Base-by-base conservation (phyloP, 2,329 filamentous ascomycete genomes). In the Byssochlamys sp. region DNA sequence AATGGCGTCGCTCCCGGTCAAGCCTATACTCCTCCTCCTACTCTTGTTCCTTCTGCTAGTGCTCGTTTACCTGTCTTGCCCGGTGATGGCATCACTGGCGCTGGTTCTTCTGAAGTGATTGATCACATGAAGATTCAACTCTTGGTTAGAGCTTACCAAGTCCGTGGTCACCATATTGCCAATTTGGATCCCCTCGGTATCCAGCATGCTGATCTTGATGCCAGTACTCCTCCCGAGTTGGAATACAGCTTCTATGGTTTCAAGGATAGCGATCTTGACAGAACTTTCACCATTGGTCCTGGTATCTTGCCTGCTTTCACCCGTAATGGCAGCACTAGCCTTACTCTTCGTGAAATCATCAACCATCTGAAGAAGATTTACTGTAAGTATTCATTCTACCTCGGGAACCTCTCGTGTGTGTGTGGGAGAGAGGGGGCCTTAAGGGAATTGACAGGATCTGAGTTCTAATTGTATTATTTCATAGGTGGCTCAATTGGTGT, bases 101-200 rank as follows among this genome's bases (percentile, higher is more conserved):
- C 87, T 63, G 88, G 89, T 97, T 71, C 84, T 97, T 67, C n/a
- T n/a, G n/a, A n/a, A n/a, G n/a, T n/a, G n/a, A 91, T 88, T 67
- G 96, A 96, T 77, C 94, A 99, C 77, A 81, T 99, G 76, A 99
- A 97, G 80, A 94, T 99, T 56, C 94, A 99, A 81, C 84, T 99
- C 57, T 83, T 99, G 39, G 91, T 96, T 61, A 90, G 94, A 75
- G 94, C 94, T 57, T 99, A 99, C 79, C 94, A 99, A 81, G 91
- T 94, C 63, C 89, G 94, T 67, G 94, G 94, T 65, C 94, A 99
- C 77, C 91, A 97, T 84, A 97, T 96, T 81, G 92, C 94, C 65
- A 90, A 91, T 75, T 96, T 96, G 67, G 94, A 99, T 71, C 94
- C 94, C 61, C 84, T 99, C 57, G 90, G 91, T 63, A 99, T 99